A percentile compares a stretch with the other conserved stretches of the same genome.
phyloP scores from a whole-genome alignment of 78 protist genomes.

The Emiliania huxleyi region DNA sequence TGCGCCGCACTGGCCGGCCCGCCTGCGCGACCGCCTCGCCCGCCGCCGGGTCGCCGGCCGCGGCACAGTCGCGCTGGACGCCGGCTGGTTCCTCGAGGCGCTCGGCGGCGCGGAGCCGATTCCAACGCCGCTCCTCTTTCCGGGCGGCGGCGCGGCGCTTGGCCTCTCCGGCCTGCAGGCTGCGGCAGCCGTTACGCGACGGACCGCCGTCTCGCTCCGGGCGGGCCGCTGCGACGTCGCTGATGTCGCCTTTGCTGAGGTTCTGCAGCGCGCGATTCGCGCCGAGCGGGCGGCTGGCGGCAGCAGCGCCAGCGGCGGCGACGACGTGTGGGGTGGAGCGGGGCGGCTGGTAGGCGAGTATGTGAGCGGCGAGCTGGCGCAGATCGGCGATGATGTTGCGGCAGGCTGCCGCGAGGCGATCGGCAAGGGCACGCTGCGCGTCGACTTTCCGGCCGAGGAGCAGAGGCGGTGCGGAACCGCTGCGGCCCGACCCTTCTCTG shows the following conservation, averaged over 20 bases:
- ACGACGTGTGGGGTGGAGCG: not conserved
- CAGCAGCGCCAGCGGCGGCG: not conserved
- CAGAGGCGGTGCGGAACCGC: too few species aligned
- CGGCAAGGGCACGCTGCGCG: not conserved
- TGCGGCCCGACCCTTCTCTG: too few species aligned
- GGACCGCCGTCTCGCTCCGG: not conserved
- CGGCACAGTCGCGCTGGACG: too few species aligned
- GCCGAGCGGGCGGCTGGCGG: not conserved
- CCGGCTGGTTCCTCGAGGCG: not conserved
- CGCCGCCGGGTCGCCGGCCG: too few species aligned
- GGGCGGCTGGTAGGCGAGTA: not conserved
- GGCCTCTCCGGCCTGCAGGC: not conserved
- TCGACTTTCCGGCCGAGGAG: not conserved
- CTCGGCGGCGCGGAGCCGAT: not conserved
- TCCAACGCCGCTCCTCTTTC: not conserved
- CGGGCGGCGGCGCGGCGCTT: not conserved
- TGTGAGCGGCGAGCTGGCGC: not conserved
- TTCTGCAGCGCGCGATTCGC: not conserved
- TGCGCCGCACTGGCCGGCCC: too few species aligned
- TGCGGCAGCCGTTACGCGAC: not conserved
- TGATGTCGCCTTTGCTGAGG: not conserved
- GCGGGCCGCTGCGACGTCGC: not conserved
- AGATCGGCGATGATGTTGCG: not conserved
- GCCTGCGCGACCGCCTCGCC: too few species aligned
- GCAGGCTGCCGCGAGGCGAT: not conserved